Evolutionary conservation across 2,329 filamentous ascomycete genomes (phyloP).

Genomic region (Aspergillus sp.): DNA sequence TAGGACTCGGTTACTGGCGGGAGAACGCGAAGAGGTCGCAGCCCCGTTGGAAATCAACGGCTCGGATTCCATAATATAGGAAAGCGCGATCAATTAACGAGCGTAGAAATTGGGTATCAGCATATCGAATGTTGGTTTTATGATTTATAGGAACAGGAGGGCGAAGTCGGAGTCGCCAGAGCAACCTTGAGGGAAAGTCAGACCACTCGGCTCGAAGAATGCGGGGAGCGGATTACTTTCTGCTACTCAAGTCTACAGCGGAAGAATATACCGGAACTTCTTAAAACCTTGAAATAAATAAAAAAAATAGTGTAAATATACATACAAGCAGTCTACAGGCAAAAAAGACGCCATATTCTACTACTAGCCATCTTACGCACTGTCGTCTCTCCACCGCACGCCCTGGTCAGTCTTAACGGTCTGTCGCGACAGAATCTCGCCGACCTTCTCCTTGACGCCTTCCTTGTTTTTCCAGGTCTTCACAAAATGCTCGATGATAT

Average conservation of each 20-base stretch:
- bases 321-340: constrained; percentile 1
- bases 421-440: constrained; percentile 67
- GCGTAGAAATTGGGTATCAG: not conserved
- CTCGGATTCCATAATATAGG: constrained; percentile 5
- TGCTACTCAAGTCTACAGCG: not conserved
- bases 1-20: constrained; percentile 13
- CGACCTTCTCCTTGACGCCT: constrained; percentile 66
- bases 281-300: not conserved
- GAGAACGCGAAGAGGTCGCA: not conserved
- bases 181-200: not conserved
- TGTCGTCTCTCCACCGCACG: constrained; percentile 24
- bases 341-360: not conserved
- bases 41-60: not conserved
- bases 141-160: not conserved
- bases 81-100: not conserved
- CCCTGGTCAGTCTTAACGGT: constrained; percentile 50
- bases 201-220: not conserved
- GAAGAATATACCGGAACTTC: not conserved
- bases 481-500: constrained; percentile 66
- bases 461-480: constrained; percentile 62
- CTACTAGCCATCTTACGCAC: not conserved
- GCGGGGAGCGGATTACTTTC: not conserved
- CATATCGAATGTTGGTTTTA: not conserved
- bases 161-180: not conserved
- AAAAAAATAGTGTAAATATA: constrained; percentile 6